A percentile compares a stretch with the other conserved stretches of the same genome.
These are phyloP conservation scores for Fusarium oligoseptatum DNA, from an alignment of 2,329 filamentous ascomycete species.

Conservation along the genomic window DNA sequence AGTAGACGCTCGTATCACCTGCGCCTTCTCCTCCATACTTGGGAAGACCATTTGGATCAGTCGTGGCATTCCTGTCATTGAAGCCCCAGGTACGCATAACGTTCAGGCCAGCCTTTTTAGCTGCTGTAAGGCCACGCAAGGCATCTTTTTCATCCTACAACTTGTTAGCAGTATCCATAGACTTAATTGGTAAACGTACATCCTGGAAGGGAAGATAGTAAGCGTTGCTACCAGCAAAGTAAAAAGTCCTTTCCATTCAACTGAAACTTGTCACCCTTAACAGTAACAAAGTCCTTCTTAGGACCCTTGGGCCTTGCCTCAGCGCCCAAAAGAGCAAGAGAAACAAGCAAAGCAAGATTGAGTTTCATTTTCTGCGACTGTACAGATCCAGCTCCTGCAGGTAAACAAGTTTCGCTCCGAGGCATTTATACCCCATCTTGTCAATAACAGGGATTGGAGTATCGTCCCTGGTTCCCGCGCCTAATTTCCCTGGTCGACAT, in stretches of 20 bases:
- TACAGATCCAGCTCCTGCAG: not conserved
- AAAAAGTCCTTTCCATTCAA: conserved; percentile 59
- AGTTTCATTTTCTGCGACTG: conserved; percentile 8
- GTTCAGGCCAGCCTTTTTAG: conserved; percentile 28
- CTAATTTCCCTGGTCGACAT: not conserved
- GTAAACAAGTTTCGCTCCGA: not conserved
- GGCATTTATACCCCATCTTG: conserved; percentile 6
- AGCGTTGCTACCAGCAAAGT: conserved; percentile 67
- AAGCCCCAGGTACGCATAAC: conserved; percentile 33
- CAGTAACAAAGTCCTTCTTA: conserved; percentile 46
- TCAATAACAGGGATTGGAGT: not conserved
- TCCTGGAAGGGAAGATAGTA: conserved; percentile 61
- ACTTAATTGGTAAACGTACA: not conserved
- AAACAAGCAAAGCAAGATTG: conserved; percentile 1
- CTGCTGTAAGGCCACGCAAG: conserved; percentile 8
- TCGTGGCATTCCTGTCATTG: conserved; percentile 30
- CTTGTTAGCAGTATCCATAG: not conserved
- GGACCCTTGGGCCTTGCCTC: conserved; percentile 3
- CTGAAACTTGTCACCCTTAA: conserved; percentile 48
- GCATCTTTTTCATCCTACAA: conserved; percentile 57
- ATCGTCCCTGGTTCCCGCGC: not conserved
- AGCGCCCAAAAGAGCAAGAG: not conserved
- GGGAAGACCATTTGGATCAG: conserved; percentile 51
- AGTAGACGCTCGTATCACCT: conserved; percentile 59
- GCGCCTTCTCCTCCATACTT: conserved; percentile 59